Evolutionary conservation across 805 yeast genomes (phyloP), one percentile per base, ranked within the genome.

Genomic region (Myxozyma kluyveri): DNA sequence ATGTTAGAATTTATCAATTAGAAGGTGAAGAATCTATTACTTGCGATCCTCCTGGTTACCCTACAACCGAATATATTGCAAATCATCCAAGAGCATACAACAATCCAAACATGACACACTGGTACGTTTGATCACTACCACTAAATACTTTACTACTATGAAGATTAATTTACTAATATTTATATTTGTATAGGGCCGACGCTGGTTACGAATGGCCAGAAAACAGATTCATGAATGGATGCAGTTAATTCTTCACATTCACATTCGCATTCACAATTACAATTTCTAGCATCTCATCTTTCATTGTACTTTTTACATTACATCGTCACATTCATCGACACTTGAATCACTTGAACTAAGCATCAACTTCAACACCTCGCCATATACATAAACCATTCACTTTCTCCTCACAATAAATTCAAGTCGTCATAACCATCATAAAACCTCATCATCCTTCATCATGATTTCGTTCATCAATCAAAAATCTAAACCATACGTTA

Each of bases 1-100:
- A 85, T 63, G 95, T 91, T 31, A 81, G 99, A 63, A 65, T 91
- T n/a, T 91, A 93, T 69, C 99, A 91, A 72, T 96, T 96, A 1
- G 82, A 80, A 61, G 53, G 47, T 23, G 38, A 27, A n/a, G 69
- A 75, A 9, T 77, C 80, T 44, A 50, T 84, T 21, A 84, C 93
- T 0, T 91, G 98, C 72, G 97, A 90, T 65, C 98, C 99, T 0
- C 71, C 63, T 0, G 95, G 80, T 65, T 82, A 76, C 65, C 98
- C 98, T 49, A 93, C 98, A 0, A 73, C 75, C 59, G 89, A 87
- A 63, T 91, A 91, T 73, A 91, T 91, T 61, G 69, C 80, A 45
- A 64, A 66, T 26, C 98, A 91, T 68, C 65, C 72, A 48, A 74
- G 74, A 42, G 93, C 93, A 1, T 91, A 91, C 67, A 53, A 66